These are phyloP conservation scores for Batkoa obscura DNA, from an alignment of 371 early-diverging fungal species.

Conservation along the genomic window DNA sequence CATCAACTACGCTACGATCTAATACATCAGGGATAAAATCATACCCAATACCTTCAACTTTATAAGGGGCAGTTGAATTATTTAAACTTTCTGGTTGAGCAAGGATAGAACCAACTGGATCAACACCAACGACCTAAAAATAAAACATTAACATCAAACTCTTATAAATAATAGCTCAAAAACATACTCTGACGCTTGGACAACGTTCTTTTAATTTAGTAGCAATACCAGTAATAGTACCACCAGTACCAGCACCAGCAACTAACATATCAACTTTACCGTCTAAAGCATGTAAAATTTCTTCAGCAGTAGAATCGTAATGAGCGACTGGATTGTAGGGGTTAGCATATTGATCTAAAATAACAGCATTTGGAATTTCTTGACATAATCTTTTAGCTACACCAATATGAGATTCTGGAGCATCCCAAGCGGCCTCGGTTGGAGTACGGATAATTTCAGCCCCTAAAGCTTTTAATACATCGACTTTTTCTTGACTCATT, in stretches of 20 bases:
- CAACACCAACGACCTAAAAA: conserved; percentile 71
- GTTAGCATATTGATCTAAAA: conserved; percentile 89
- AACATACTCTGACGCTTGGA: conserved; percentile 52
- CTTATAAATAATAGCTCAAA: background rate
- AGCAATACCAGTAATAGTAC: conserved; percentile 89
- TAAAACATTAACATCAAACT: background rate
- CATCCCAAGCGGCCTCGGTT: conserved; percentile 94
- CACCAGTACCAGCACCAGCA: conserved; percentile 92
- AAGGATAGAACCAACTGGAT: conserved; percentile 85
- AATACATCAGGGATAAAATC: conserved; percentile 90
- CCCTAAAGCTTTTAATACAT: conserved; percentile 87
- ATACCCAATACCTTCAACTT: conserved; percentile 89
- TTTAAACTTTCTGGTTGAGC: conserved; percentile 75
- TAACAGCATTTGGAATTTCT: conserved; percentile 86
- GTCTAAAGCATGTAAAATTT: conserved; percentile 63
- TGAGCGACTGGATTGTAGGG: conserved; percentile 92
- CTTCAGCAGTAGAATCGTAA: conserved; percentile 82
- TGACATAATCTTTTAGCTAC: conserved; percentile 80
- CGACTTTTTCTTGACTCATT: conserved; percentile 95
- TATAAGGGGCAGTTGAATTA: conserved; percentile 22
- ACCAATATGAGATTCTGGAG: conserved; percentile 92
- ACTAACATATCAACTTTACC: conserved; percentile 92
- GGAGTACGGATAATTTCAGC: conserved; percentile 96
- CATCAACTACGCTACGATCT: conserved; percentile 62
- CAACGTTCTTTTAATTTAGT: conserved; percentile 82